phyloP scores from a whole-genome alignment of 2,329 filamentous ascomycete genomes.

The Colletotrichum euphorbiae region DNA sequence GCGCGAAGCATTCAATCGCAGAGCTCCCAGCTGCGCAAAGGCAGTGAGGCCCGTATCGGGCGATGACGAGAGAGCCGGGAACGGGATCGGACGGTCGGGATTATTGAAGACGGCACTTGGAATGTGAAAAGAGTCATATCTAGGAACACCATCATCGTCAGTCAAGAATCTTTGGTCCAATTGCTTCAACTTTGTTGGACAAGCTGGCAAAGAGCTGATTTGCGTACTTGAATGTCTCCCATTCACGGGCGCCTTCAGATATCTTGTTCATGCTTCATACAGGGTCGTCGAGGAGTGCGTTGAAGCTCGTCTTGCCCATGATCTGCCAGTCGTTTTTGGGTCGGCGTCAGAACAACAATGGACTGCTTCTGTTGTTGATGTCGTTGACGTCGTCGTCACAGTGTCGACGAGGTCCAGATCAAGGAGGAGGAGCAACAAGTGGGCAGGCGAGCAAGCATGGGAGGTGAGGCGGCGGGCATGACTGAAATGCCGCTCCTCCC shows the following conservation, averaged over 20 bases:
- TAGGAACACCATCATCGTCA: constrained; percentile 11
- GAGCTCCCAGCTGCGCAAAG: constrained; percentile 61
- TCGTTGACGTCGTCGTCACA: constrained; percentile 26
- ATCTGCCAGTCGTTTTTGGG: constrained; percentile 8
- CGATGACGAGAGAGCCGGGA: constrained; percentile 45
- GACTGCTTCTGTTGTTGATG: background rate
- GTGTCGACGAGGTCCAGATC: background rate
- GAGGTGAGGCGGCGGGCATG: constrained; percentile 36
- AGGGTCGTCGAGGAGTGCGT: constrained; percentile 18
- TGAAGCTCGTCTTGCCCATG: constrained; percentile 36
- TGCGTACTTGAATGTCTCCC: constrained; percentile 48
- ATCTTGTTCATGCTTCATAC: constrained; percentile 41
- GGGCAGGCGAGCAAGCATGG: constrained; percentile 14
- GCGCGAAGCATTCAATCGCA: constrained; percentile 53
- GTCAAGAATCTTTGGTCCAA: background rate
- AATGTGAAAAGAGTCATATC: constrained; percentile 41
- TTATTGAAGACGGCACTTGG: constrained; percentile 42
- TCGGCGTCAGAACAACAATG: background rate
- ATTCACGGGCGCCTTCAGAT: constrained; percentile 46
- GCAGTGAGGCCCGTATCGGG: constrained; percentile 58
- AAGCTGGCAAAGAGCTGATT: background rate
- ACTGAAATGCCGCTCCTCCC: constrained; percentile 39
- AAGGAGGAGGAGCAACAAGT: constrained; percentile 22
- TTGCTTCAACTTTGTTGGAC: background rate
- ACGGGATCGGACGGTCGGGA: constrained; percentile 42